Evolutionary conservation across 2,329 filamentous ascomycete genomes (phyloP), one percentile per base, ranked within the genome.

Genomic region (Aureobasidium sp.): DNA sequence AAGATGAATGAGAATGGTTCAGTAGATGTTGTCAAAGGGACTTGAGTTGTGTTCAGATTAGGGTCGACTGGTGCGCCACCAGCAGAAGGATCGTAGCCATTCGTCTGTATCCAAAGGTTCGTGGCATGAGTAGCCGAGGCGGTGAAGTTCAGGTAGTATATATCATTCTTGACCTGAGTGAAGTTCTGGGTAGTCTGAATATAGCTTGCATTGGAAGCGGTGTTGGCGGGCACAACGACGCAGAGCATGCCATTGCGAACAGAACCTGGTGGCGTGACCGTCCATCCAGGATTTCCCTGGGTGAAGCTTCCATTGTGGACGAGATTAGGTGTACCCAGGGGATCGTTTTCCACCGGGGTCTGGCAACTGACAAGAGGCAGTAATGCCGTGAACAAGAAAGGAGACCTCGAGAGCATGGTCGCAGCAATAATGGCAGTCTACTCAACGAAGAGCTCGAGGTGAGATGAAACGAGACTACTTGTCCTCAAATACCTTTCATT

Each of bases 111-210:
- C 63, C 59, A 56, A 8, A 64, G 26, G n/a, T 64, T 63, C 26
- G 27, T 26, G 20, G 39, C 59, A 36, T 56, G 39, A 24, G 63
- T 37, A 12, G 63, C 36, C 4, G 37, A 63, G 8, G 63, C 63
- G 32, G 63, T 64, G n/a, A 64, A 64, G 32, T 64, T 64, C 59
- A 64, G 12, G 27, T 32, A 56, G 43, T 64, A 64, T 15, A 64
- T 43, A 29, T 64, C 63, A n/a, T 64, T 64, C 32, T 64, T 64
- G 32, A 63, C 34, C 32, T 64, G 60, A 5, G 48, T 55, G 20
- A 64, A 64, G n/a, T 55, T 62, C 29, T 64, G 26, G 6, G 41
- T 50, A 6, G 59, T 64, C 43, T 50, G 41, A 7, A 64, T 50
- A 41, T 56, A 64, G 52, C 59, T 62, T 12, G 47, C 50, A 20